Evolutionary conservation across 768 basidiomycete genomes (phyloP), one percentile per base, ranked within the genome.

Genomic region (Trametes cinnabarina): DNA sequence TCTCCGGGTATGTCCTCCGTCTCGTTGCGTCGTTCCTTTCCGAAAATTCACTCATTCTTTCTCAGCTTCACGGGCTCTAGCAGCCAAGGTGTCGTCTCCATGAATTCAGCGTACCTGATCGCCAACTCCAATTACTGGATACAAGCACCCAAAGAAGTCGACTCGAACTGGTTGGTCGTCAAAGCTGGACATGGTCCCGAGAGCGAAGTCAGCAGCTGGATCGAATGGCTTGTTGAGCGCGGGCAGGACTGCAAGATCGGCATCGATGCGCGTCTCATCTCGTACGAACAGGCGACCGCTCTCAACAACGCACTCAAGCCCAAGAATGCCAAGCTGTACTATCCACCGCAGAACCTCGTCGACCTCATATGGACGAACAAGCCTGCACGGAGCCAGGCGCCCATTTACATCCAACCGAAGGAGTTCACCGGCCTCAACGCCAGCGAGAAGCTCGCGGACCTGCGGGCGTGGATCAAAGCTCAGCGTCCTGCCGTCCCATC

Each of bases 111-210:
- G 8, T 92, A 90, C 65, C 76, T 93, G 42, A 74, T 92, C 61
- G 85, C 84, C 19, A 91, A 94, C 69, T 87, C 92, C 10, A 82
- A 90, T 14, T 94, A 94, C 67, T 94, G 90, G 88, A 64, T 84
- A 1, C 92, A 93, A 73, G 90, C 92, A 17, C 76, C 77, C 8
- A 76, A 80, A 3, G 82, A 92, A 60, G 69, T 90, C 25, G 90
- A 93, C 71, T 39, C 70, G 4, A 87, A 91, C 66, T 96, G 93
- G 93, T 74, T 75, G 15, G 51, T 92, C 20, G 76, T 92, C 30
- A 74, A 74, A 43, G 82, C 83, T 11, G 92, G 83, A 12, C 68
- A 74, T 3, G 48, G 69, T 12, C 3, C 83, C 86, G 2, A 84
- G 80, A 64, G 84, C 30, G 7, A 32, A 12, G 12, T 12, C 7